These are phyloP conservation scores for Candida parachauliodes DNA, from an alignment of 805 yeast species.

Conservation along the genomic window DNA sequence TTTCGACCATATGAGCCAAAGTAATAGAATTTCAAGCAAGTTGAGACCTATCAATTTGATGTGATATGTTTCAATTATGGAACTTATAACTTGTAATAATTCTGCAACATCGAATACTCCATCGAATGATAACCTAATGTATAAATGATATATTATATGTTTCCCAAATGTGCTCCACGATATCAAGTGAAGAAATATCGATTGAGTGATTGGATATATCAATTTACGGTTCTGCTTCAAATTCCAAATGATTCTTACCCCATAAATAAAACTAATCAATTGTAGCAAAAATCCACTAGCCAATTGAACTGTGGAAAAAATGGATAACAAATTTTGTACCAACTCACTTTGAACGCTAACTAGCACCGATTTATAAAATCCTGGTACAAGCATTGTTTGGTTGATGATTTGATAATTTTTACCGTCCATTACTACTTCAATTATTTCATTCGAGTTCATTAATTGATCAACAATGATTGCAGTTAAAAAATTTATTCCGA, in stretches of 20 bases:
- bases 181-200: slow-evolving; percentile 5
- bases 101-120: slow-evolving; percentile 9
- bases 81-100: slow-evolving; percentile 3
- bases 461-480: slow-evolving; percentile 1
- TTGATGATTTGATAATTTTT: neutral
- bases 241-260: slow-evolving; percentile 1
- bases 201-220: neutral
- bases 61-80: slow-evolving; percentile 4
- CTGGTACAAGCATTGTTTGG: slow-evolving; percentile 5
- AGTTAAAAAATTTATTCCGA: neutral
- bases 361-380: neutral
- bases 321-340: neutral
- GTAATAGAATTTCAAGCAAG: slow-evolving; percentile 2
- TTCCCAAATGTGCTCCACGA: slow-evolving; percentile 4
- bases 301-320: slow-evolving; percentile 3
- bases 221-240: neutral
- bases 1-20: slow-evolving; percentile 7
- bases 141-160: slow-evolving; percentile 2
- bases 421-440: slow-evolving; percentile 2
- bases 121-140: neutral
- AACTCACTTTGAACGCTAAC: neutral
- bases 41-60: slow-evolving; percentile 1
- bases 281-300: slow-evolving; percentile 3
- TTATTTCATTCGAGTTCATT: neutral
- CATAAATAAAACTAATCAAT: slow-evolving; percentile 1